Evolutionary conservation across 345 rosid species (phyloP), one percentile per base, ranked within the genome.

Genomic region (Laguncularia racemosa): DNA sequence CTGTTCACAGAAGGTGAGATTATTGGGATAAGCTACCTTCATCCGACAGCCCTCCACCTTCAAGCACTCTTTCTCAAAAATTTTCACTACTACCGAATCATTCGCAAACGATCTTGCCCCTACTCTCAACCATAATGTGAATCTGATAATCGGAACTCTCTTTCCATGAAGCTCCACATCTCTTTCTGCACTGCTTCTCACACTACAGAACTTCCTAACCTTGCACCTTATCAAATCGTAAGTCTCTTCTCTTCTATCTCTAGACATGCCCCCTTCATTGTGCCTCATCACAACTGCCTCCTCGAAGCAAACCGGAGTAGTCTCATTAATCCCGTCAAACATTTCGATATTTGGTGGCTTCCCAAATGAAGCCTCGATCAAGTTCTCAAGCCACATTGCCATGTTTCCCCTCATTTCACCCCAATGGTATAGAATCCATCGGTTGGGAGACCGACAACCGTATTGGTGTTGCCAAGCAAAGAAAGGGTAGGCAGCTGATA

Each of bases 271-370:
- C 57, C 88, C 90, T 40, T 84, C 84, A 50, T 76, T 76, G 60
- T 81, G 95, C 68, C 90, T 79, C 88, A 78, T 86, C 52, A 79
- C 87, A 21, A 83, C 81, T 1, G 84, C 78, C 59, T 81, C 84
- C 48, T 78, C 80, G 8, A 84, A 86, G 64, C 95, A 86, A 52
- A 77, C 66, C 15, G 85, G 74, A 2, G 46, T 71, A 46, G 9
- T 33, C 40, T 33, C 40, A 7, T 33, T 7, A 33, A 33, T 33
- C 40, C 20, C 38, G 11, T 71, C 57, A 9, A 33, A 33, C 11
- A 33, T 33, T 33, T 33, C 40, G 40, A 33, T 33, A 7, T 33
- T 6, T 6, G 40, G 40, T 33, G 40, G 40, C 40, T 33, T 33
- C 40, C 40, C 40, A 33, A 33, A 33, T 4, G 40, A 33, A 6